Evolutionary conservation across 345 rosid genomes (phyloP), one percentile per base, ranked within the genome.

Genomic region (Eucalyptus pumila): DNA sequence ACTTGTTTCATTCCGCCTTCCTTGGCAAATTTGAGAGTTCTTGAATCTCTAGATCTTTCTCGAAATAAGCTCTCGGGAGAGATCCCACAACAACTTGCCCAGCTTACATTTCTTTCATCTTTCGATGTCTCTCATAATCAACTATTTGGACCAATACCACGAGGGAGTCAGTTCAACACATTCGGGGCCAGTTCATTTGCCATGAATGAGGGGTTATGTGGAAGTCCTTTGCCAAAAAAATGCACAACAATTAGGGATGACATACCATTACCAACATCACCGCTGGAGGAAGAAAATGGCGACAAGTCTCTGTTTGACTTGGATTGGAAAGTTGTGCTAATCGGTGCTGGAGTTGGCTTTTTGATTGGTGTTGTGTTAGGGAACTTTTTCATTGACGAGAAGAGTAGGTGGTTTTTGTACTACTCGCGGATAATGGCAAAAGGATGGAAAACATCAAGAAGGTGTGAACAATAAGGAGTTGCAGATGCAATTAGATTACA

Each of bases 241-340:
- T n/a, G 76, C 19, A n/a, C 37, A 7, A 4, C 3, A 0, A 1
- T 7, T n/a, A 19, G 76, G 5, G 37, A 65, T n/a, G 34, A n/a
- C 76, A n/a, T 65, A 14, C 76, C 37, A 65, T 65, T n/a, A 65
- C 76, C 40, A 65, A 14, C 72, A 62, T n/a, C 76, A 7, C 27
- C 13, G 5, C 76, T 1, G 0, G 3, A n/a, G 76, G 40, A 65
- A n/a, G 37, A 8, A 14, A 65, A 14, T 1, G 21, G 37, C 1
- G 10, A 65, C 4, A 6, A n/a, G 37, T 65, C 76, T n/a, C 3
- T 17, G 0, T 8, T 65, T 0, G 1, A 14, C 21, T 65, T 65
- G 37, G 76, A n/a, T 65, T n/a, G 76, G 40, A 65, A n/a, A n/a
- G 32, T 65, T 15, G 76, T 65, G 40, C 76, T 65, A 14, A 65